A percentile compares a stretch with the other conserved stretches of the same genome.
These are phyloP conservation scores for Neonectria magnoliae DNA, from an alignment of 2,329 filamentous ascomycete species.

Conservation along the genomic window DNA sequence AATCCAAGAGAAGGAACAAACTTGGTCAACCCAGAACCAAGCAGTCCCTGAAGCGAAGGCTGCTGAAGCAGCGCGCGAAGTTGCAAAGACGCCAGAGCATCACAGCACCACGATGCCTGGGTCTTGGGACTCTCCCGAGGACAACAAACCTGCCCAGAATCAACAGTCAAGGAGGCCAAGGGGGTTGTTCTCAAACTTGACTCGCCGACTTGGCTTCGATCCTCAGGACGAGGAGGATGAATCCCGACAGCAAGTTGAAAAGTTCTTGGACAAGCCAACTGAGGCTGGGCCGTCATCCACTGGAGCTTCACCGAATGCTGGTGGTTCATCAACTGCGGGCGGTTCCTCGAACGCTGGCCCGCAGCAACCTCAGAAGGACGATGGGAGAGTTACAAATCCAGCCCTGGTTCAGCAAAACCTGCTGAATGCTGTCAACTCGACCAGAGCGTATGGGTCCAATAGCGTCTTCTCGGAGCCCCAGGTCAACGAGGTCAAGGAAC, in stretches of 20 bases:
- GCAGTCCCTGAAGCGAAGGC: slow-evolving; percentile 47
- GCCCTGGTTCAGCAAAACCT: slow-evolving; percentile 75
- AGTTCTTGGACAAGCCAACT: slow-evolving; percentile 53
- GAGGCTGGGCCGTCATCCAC: slow-evolving; percentile 32
- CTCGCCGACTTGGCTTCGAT: slow-evolving; percentile 75
- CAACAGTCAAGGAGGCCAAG: slow-evolving; percentile 56
- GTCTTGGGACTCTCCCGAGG: slow-evolving; percentile 75
- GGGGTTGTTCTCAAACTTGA: slow-evolving; percentile 75
- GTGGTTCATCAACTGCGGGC: slow-evolving; percentile 25
- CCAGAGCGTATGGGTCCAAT: slow-evolving; percentile 78
- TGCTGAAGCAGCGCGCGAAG: slow-evolving; percentile 51
- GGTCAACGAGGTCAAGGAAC: slow-evolving; percentile 80
- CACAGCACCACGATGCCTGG: slow-evolving; percentile 73
- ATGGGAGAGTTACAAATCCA: slow-evolving; percentile 67
- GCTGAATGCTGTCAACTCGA: slow-evolving; percentile 80
- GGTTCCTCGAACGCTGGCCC: slow-evolving; percentile 22
- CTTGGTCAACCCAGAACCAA: slow-evolving; percentile 48
- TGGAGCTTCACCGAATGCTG: slow-evolving; percentile 24
- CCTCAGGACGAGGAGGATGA: slow-evolving; percentile 53
- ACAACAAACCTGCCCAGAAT: slow-evolving; percentile 46
- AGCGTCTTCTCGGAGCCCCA: slow-evolving; percentile 77
- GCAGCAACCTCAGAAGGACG: slow-evolving; percentile 48
- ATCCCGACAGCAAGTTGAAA: slow-evolving; percentile 53
- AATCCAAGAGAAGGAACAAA: slow-evolving; percentile 65
- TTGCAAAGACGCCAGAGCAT: slow-evolving; percentile 53